These are phyloP conservation scores for Neocucurbitaria cava DNA, from an alignment of 2,329 filamentous ascomycete genomes.

Conservation along the genomic window DNA sequence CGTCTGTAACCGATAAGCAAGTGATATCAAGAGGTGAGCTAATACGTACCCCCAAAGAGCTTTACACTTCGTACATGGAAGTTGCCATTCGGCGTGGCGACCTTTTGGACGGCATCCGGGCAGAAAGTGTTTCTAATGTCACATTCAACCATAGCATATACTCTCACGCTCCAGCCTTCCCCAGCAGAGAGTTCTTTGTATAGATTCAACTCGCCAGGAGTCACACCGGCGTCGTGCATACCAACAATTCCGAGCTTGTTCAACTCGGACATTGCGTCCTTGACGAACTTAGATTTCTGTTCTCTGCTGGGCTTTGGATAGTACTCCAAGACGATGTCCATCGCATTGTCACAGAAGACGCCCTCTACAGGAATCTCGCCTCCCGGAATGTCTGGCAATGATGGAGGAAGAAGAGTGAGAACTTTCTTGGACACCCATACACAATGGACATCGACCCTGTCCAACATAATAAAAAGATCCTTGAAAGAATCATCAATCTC, in stretches of 20 bases:
- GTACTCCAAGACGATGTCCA: conserved; percentile 64
- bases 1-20: conserved; percentile 57
- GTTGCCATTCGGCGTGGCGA: conserved; percentile 56
- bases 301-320: conserved; percentile 64
- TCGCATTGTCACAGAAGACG: conserved; percentile 77
- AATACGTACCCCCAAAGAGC: conserved; percentile 66
- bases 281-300: conserved; percentile 63
- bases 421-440: conserved; percentile 72
- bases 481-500: conserved; percentile 60
- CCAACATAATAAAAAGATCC: conserved; percentile 70
- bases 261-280: conserved; percentile 66
- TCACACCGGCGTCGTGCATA: conserved; percentile 72
- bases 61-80: conserved; percentile 70
- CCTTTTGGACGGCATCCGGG: conserved; percentile 56
- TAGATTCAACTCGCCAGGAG: conserved; percentile 61
- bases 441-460: conserved; percentile 74
- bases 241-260: conserved; percentile 72
- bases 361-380: conserved; percentile 72
- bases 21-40: too few relatives aligned
- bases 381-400: conserved; percentile 61
- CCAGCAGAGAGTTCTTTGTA: conserved; percentile 60
- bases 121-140: conserved; percentile 70
- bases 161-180: conserved; percentile 66
- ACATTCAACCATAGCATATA: conserved; percentile 75
- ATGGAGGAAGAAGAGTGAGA: conserved; percentile 64